Conservation (phyloP, 306 rosid species). For the Oxytropis ochrocephala region DNA sequence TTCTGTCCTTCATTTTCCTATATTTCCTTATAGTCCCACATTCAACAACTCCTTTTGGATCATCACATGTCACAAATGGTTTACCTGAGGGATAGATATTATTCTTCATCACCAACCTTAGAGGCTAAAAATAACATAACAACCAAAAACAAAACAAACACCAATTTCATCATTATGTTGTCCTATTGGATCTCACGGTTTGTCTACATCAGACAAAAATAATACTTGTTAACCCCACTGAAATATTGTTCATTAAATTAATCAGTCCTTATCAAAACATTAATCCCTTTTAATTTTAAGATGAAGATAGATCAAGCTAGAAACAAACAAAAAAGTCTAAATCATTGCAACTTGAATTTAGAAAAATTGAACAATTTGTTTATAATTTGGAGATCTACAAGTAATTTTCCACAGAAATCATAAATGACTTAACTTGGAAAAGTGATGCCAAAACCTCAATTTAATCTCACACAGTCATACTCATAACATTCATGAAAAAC, state of each 20-base stretch:
- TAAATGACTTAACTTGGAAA: background rate
- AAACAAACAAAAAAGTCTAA: slow-evolving; percentile 8
- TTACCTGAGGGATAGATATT: slow-evolving; percentile 39
- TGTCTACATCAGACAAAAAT: slow-evolving; percentile 49
- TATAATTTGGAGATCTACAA: background rate
- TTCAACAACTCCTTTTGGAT: slow-evolving; percentile 86
- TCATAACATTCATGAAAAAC: slow-evolving; percentile 2
- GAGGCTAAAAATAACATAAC: slow-evolving; percentile 13
- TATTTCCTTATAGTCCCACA: slow-evolving; percentile 60
- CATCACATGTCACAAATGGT: slow-evolving; percentile 77
- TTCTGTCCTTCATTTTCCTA: slow-evolving; percentile 54
- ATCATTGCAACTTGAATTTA: slow-evolving; percentile 35
- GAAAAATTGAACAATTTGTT: slow-evolving; percentile 11
- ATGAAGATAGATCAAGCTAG: slow-evolving; percentile 12
- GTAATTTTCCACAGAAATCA: background rate
- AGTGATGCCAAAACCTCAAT: slow-evolving; percentile 19
- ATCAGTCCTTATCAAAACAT: slow-evolving; percentile 34
- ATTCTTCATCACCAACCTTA: slow-evolving; percentile 45
- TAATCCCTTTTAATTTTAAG: background rate
- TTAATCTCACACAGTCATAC: slow-evolving; percentile 4
- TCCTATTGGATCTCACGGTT: slow-evolving; percentile 33
- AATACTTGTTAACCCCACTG: slow-evolving; percentile 28
- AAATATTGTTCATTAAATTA: slow-evolving; percentile 28
- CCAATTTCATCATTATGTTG: slow-evolving; percentile 27
- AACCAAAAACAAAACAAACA: slow-evolving; percentile 5